Evolutionary conservation across 768 basidiomycete species (phyloP).

Genomic region (Lentinula sp.): DNA sequence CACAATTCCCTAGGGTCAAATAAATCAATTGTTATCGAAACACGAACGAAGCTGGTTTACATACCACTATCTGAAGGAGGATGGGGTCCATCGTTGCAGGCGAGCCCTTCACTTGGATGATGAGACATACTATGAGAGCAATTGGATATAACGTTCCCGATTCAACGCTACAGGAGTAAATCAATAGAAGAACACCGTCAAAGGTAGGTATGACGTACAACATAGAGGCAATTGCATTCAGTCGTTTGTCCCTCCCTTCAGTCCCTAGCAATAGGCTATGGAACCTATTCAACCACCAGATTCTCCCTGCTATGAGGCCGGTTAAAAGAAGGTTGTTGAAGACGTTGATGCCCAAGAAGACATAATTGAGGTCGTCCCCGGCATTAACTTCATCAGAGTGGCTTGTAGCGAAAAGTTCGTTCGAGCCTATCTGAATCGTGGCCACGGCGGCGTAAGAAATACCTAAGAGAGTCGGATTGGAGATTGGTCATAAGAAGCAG

Average conservation of each 20-base stretch:
- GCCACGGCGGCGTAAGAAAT: background rate
- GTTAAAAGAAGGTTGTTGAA: background rate
- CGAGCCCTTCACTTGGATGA: constrained; percentile 1
- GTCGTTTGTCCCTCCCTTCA: background rate
- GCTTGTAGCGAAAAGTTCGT: background rate
- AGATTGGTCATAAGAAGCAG: background rate
- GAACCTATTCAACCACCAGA: background rate
- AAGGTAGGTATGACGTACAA: background rate
- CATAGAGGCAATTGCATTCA: constrained; percentile 1
- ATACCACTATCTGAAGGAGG: constrained; percentile 1
- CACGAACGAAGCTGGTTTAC: background rate
- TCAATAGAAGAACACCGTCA: background rate
- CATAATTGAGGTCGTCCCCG: background rate
- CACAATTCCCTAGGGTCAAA: background rate
- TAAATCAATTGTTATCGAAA: background rate
- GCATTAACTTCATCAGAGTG: background rate
- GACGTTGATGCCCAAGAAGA: background rate
- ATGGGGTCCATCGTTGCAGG: background rate
- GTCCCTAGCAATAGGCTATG: background rate
- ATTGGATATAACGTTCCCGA: constrained; percentile 4
- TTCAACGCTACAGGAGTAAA: background rate
- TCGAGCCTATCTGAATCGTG: background rate
- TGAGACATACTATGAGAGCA: constrained; percentile 1
- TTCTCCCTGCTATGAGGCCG: background rate
- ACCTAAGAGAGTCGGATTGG: background rate